Base-by-base conservation (phyloP, 140 eudicot species). In the Erigeron philadelphicus region DNA sequence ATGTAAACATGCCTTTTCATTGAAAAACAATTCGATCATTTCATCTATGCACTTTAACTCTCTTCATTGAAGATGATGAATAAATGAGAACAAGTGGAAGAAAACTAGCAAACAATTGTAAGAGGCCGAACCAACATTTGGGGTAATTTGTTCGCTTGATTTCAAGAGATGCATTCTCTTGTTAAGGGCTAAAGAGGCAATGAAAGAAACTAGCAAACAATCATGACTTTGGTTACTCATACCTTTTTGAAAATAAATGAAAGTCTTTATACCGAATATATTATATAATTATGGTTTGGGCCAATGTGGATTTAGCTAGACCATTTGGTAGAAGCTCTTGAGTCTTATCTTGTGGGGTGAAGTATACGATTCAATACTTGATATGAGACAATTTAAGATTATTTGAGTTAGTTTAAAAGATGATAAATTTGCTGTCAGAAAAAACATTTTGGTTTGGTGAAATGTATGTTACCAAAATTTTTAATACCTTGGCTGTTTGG, bases 131-230 rank as follows among this genome's bases (percentile, higher is more conserved):
- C 16, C 11, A 3, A 56, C 60, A 61, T 75, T 75, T 75, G 47
- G 43, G 56, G 80, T 50, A 68, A 68, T 68, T 59, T 68, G 80
- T 75, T 68, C 70, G 59, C 61, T 61, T 68, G 56, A 68, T 75
- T 68, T 75, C 80, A 60, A 68, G 21, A 70, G 9, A 42, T 49
- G 58, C 58, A 60, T 61, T 58, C 48, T 61, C 70, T 59, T 60
- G 80, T 40, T 63, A 75, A 59, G 75, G 65, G 42, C n/a, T 69
- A 75, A 75, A 60, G 70, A 75, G 68, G 80, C 40, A 75, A 75
- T 50, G 55, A 52, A 67, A 55, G 53, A 67, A 67, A 49, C 46
- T 67, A 41, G 69, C 69, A 59, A 65, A 57, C 21, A 55, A 56
- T 11, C 35, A 75, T 52, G 53, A 67, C 67, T 56, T 75, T 75